Conservation (phyloP, 2,329 filamentous ascomycete species). For the Botrytis pseudocinerea region DNA sequence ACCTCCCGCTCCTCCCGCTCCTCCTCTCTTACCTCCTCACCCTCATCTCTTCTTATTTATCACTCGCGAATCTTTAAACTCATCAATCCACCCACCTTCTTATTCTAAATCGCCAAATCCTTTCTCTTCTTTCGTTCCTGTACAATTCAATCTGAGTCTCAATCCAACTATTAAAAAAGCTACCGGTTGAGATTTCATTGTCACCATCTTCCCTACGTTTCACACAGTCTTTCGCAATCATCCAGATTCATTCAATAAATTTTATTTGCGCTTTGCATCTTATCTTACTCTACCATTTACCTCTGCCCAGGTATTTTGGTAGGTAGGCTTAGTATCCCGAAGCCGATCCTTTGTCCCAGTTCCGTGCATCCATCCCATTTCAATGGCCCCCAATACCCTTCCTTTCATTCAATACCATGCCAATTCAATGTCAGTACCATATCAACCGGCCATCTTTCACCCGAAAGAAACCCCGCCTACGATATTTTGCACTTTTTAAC, state of each 20-base stretch:
- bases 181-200: neutral
- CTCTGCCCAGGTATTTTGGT: neutral
- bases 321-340: neutral
- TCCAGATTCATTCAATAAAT: neutral
- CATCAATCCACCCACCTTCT: neutral
- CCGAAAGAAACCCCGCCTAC: neutral
- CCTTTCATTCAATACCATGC: neutral
- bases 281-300: neutral
- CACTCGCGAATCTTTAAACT: neutral
- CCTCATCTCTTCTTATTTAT: neutral
- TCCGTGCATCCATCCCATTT: slow-evolving; percentile 1
- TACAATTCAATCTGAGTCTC: neutral
- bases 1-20: too few relatives aligned
- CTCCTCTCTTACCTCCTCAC: neutral
- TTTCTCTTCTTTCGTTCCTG: neutral
- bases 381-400: neutral
- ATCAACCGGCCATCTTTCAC: neutral
- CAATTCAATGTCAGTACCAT: neutral
- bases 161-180: neutral
- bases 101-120: neutral
- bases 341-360: neutral
- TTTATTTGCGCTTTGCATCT: neutral
- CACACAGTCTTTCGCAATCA: neutral
- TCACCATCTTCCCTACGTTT: neutral
- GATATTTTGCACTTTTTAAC: neutral